Evolutionary conservation across 345 rosid genomes (phyloP).

Genomic region (Syzygium aromaticum): DNA sequence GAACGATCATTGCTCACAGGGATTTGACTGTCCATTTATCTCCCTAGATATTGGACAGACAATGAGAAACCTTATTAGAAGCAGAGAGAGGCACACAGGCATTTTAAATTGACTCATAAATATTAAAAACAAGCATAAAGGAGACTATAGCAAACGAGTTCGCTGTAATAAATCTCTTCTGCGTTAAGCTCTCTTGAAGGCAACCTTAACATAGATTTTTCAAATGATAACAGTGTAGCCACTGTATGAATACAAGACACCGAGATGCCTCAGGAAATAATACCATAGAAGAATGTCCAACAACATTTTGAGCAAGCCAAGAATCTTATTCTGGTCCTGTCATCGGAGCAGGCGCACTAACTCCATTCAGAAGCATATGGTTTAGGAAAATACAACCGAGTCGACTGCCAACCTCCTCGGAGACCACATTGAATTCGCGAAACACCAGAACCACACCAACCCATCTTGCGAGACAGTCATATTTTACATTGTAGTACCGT

Average conservation of each 20-base stretch:
- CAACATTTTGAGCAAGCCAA: not conserved
- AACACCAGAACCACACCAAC: not conserved
- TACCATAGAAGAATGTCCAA: not conserved
- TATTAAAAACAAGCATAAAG: not conserved
- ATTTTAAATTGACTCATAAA: not conserved
- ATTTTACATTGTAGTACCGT: not conserved
- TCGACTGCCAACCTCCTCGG: not conserved
- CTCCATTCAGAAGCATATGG: not conserved
- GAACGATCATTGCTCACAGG: constrained; percentile 57
- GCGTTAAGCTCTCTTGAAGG: not conserved
- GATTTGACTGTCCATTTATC: constrained; percentile 1
- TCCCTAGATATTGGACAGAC: not conserved
- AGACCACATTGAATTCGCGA: not conserved
- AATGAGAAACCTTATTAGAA: not conserved
- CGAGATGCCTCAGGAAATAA: not conserved
- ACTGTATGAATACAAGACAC: not conserved
- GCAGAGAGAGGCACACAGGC: not conserved
- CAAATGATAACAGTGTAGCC: not conserved
- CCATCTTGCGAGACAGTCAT: not conserved
- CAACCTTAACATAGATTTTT: not conserved
- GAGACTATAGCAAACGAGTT: not conserved
- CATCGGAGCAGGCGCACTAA: not conserved
- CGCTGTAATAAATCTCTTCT: not conserved
- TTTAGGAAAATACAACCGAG: not conserved
- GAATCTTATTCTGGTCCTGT: not conserved